Percentiles rank a stretch among this genome's conserved stretches.
Evolutionary conservation across 2,329 filamentous ascomycete species (phyloP).

Genomic region (Trichophyton verrucosum): DNA sequence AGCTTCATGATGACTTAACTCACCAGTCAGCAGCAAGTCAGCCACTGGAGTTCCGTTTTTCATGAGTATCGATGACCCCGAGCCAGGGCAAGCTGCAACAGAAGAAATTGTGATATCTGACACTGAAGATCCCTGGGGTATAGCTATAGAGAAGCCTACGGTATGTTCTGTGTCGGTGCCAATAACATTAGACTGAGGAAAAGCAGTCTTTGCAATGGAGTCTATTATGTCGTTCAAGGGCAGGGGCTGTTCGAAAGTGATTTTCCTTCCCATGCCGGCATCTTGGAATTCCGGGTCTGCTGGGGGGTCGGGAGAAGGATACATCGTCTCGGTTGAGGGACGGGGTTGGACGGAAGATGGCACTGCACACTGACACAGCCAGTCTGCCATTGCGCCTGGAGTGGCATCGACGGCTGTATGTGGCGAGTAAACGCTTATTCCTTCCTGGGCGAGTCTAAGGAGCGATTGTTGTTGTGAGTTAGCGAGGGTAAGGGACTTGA

Average conservation of each 20-base stretch:
- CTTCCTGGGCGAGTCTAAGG: constrained; percentile 66
- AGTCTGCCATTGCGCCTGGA: constrained; percentile 75
- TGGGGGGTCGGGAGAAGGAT: constrained; percentile 26
- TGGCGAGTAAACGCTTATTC: constrained; percentile 89
- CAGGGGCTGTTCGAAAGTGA: constrained; percentile 43
- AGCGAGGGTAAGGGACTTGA: constrained; percentile 74
- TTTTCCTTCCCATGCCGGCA: constrained; percentile 50
- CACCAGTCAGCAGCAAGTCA: constrained; percentile 79
- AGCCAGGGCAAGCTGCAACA: constrained; percentile 82
- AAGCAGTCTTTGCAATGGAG: constrained; percentile 47
- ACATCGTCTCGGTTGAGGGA: constrained; percentile 32
- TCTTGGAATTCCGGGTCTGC: constrained; percentile 31
- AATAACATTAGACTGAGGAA: constrained; percentile 39
- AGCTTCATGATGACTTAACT: constrained; percentile 87
- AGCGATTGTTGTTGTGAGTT: constrained; percentile 82
- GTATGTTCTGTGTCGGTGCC: constrained; percentile 29
- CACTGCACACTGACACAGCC: constrained; percentile 74
- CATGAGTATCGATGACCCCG: constrained; percentile 61
- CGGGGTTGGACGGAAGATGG: background rate
- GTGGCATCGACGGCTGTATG: constrained; percentile 91
- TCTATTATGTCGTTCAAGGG: constrained; percentile 47
- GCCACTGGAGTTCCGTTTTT: constrained; percentile 43
- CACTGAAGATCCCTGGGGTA: constrained; percentile 46
- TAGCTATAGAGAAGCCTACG: constrained; percentile 47
- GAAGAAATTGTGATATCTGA: constrained; percentile 48